Percentiles rank a stretch among this genome's conserved stretches.
Conservation (phyloP, 345 rosid genomes). For the Angophora floribunda region DNA sequence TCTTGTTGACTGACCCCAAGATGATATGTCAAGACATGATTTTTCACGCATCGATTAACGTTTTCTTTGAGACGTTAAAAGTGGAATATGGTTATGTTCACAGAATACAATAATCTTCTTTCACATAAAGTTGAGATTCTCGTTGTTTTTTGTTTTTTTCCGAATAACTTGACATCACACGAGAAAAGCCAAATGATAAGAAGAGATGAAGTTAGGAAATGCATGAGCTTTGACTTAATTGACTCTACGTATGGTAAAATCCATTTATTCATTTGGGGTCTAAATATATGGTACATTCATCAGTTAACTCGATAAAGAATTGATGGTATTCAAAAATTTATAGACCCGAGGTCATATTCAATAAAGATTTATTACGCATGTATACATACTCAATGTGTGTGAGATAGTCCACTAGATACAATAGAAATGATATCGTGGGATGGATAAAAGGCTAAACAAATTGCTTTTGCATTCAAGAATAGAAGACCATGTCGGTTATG, state of each 20-base stretch:
- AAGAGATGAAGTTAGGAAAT: not conserved
- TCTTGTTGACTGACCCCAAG: not conserved
- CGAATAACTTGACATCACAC: not conserved
- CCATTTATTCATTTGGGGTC: not conserved
- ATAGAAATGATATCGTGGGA: not conserved
- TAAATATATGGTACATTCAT: too few species aligned
- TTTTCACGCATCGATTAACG: not conserved
- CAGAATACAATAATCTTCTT: not conserved
- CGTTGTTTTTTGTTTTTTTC: too few species aligned
- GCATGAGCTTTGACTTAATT: not conserved
- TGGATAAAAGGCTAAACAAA: too few species aligned
- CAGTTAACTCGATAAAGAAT: not conserved
- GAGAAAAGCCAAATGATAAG: not conserved
- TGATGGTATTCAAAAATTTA: too few species aligned
- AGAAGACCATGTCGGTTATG: fast-evolving
- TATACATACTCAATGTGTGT: not conserved
- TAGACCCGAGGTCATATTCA: not conserved
- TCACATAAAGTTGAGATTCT: not conserved
- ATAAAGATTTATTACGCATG: not conserved
- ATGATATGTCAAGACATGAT: not conserved
- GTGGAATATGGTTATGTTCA: not conserved
- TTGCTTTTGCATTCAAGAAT: not conserved
- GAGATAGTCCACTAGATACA: not conserved
- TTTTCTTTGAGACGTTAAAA: not conserved
- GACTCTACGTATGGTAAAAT: not conserved